Conservation (phyloP, 768 basidiomycete genomes). For the Russula compacta region DNA sequence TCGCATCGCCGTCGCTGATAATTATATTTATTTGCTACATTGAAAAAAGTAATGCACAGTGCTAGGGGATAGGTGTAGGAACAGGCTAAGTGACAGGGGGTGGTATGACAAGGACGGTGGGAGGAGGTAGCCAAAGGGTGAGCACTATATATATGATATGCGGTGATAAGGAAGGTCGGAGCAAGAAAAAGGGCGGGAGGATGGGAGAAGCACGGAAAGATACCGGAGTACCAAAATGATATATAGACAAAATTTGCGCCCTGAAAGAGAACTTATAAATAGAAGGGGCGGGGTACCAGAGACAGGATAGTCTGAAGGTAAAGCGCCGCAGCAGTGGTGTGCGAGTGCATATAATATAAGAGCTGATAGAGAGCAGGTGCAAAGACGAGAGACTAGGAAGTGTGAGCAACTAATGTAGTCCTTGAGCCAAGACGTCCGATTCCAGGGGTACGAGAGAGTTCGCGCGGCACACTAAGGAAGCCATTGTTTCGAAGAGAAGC, state of each 20-base stretch:
- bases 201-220: not conserved
- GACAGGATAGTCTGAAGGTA: not conserved
- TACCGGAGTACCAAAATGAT: not conserved
- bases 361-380: not conserved
- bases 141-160: not conserved
- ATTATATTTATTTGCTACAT: not conserved
- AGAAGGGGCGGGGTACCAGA: not conserved
- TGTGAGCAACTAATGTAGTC: not conserved
- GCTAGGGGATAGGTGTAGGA: not conserved
- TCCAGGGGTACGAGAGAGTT: not conserved
- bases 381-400: not conserved
- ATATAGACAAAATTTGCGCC: not conserved
- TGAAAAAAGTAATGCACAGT: not conserved
- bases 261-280: not conserved
- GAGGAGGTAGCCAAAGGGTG: not conserved
- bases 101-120: not conserved
- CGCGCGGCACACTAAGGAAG: not conserved
- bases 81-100: not conserved
- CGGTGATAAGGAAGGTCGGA: not conserved
- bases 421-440: not conserved
- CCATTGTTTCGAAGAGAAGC: not conserved
- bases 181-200: too few relatives aligned
- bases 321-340: not conserved
- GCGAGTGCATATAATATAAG: not conserved
- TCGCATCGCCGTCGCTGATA: not conserved